These are phyloP conservation scores for Phialocephala sp. DNA, from an alignment of 2,329 filamentous ascomycete genomes.

Conservation along the genomic window DNA sequence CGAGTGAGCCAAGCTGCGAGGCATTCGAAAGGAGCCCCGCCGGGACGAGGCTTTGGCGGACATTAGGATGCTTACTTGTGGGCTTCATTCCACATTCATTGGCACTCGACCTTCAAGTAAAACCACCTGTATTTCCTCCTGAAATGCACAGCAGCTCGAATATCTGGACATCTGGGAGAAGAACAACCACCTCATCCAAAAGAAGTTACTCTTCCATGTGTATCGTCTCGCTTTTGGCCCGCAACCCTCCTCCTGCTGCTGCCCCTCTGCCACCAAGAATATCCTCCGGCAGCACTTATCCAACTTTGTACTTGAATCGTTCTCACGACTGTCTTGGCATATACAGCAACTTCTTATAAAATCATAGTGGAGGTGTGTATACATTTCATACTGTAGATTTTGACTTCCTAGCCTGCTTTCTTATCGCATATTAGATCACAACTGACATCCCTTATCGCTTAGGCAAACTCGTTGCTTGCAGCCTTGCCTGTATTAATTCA, in stretches of 20 bases:
- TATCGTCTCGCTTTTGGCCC: not conserved
- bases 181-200: not conserved
- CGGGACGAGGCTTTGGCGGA: constrained; percentile 8
- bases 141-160: not conserved
- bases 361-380: not conserved
- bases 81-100: constrained; percentile 2
- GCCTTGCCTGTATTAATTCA: not conserved
- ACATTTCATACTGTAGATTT: not conserved
- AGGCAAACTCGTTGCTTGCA: not conserved
- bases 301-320: not conserved
- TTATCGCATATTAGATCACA: not conserved
- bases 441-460: not conserved
- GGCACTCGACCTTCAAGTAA: not conserved
- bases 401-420: not conserved
- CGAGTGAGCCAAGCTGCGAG: not conserved
- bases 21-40: constrained; percentile 4
- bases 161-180: not conserved
- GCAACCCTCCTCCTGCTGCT: not conserved
- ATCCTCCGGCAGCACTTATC: not conserved
- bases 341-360: not conserved
- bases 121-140: not conserved
- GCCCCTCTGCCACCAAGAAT: not conserved
- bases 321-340: not conserved
- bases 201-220: not conserved
- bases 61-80: constrained; percentile 12